A percentile compares a stretch with the other conserved stretches of the same genome.
These are phyloP conservation scores for Aspergillus oerlinghausenensis DNA, from an alignment of 2,329 filamentous ascomycete genomes.

Conservation along the genomic window DNA sequence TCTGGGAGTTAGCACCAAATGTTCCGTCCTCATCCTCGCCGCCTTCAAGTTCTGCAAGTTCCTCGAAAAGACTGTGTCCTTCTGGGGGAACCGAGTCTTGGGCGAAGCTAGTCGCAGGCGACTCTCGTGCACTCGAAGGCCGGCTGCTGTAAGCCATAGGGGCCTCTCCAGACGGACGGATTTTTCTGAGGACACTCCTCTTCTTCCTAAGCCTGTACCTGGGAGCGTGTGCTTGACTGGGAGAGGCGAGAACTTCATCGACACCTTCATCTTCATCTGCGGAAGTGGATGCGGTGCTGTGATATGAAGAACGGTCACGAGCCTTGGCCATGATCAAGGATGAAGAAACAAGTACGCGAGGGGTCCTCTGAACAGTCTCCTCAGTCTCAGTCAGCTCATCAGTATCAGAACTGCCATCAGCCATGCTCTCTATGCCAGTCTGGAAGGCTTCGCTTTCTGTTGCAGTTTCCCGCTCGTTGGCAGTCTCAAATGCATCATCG, in stretches of 20 bases:
- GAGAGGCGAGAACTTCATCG: slow-evolving; percentile 58
- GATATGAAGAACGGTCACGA: slow-evolving; percentile 63
- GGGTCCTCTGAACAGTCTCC: slow-evolving; percentile 39
- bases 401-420: slow-evolving; percentile 59
- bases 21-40: slow-evolving; percentile 66
- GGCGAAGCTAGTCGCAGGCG: slow-evolving; percentile 50
- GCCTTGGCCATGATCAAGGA: slow-evolving; percentile 42
- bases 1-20: slow-evolving; percentile 34
- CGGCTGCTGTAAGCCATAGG: slow-evolving; percentile 37
- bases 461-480: slow-evolving; percentile 67
- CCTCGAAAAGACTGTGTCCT: slow-evolving; percentile 82
- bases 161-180: slow-evolving; percentile 45
- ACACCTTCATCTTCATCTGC: slow-evolving; percentile 67
- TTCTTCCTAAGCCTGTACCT: slow-evolving; percentile 69
- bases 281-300: slow-evolving; percentile 86
- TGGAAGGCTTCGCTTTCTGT: slow-evolving; percentile 95
- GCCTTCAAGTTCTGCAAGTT: slow-evolving; percentile 74
- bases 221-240: slow-evolving; percentile 59
- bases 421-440: slow-evolving; percentile 73
- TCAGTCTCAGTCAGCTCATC: slow-evolving; percentile 87
- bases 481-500: slow-evolving; percentile 63
- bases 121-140: slow-evolving; percentile 44
- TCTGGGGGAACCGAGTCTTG: slow-evolving; percentile 45
- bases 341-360: slow-evolving; percentile 33
- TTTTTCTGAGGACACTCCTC: slow-evolving; percentile 59